These are phyloP conservation scores for Trichosporon sp. DNA, from an alignment of 1,284 basidiomycete genomes.

Conservation along the genomic window DNA sequence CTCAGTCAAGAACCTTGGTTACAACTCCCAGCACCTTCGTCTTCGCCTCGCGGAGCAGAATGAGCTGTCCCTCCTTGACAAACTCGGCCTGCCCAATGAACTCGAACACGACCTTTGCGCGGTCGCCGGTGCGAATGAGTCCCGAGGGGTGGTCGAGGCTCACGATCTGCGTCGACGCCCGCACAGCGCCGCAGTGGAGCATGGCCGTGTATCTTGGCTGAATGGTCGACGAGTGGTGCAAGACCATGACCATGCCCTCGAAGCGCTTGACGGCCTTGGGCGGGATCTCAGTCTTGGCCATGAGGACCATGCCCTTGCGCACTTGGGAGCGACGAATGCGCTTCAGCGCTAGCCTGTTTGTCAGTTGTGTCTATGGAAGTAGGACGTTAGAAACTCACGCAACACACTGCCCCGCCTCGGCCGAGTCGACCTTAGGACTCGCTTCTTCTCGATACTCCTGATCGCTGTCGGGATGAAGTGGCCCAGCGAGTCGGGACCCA, in stretches of 20 bases:
- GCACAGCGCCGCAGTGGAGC: conserved; percentile 40
- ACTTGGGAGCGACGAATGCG: conserved; percentile 74
- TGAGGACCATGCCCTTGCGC: conserved; percentile 90
- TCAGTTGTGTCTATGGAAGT: background rate
- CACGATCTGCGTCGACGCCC: conserved; percentile 83
- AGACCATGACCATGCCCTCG: conserved; percentile 42
- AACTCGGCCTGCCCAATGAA: conserved; percentile 78
- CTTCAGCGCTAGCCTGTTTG: conserved; percentile 69
- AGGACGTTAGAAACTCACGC: conserved; percentile 48
- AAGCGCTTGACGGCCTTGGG: conserved; percentile 53
- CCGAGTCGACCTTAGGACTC: conserved; percentile 73
- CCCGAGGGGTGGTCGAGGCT: conserved; percentile 80
- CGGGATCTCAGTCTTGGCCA: conserved; percentile 68
- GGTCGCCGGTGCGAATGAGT: conserved; percentile 80
- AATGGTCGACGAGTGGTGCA: conserved; percentile 82
- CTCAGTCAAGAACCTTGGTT: conserved; percentile 28
- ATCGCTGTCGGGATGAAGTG: conserved; percentile 75
- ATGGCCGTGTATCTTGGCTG: conserved; percentile 78
- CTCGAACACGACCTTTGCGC: conserved; percentile 82
- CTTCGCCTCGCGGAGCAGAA: conserved; percentile 85
- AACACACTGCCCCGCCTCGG: conserved; percentile 92
- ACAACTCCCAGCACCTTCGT: conserved; percentile 64
- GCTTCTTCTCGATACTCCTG: conserved; percentile 90
- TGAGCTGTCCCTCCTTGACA: conserved; percentile 83
- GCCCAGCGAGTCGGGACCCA: conserved; percentile 91